Conservation (phyloP, 139 green algal species). For the Penium margaritaceum region DNA sequence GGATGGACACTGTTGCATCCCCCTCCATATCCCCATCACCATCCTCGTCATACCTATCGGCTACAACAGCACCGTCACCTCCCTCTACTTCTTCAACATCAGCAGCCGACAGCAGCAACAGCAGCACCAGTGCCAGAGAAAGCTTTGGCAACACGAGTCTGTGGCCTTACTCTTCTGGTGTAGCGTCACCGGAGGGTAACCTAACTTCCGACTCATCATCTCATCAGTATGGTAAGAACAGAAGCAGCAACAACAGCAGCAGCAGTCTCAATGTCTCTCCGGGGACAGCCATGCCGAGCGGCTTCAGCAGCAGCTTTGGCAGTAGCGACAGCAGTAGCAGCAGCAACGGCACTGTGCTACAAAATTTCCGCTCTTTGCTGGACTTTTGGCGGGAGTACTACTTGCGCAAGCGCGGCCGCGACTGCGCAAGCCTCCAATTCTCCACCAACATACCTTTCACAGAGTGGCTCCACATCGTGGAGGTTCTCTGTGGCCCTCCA, state of each 20-base stretch:
- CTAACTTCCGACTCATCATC: too few species aligned
- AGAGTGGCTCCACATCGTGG: slow-evolving; percentile 38
- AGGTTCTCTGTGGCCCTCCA: slow-evolving; percentile 18
- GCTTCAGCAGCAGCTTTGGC: too few species aligned
- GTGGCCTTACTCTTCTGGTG: too few species aligned
- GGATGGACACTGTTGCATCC: too few species aligned
- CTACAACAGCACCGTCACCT: background rate
- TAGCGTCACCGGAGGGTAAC: too few species aligned
- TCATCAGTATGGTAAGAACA: too few species aligned
- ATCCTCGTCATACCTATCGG: background rate
- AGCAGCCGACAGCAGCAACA: too few species aligned
- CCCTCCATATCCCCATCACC: slow-evolving; percentile 7
- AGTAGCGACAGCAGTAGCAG: too few species aligned
- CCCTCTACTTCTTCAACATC: too few species aligned
- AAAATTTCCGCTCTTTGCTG: slow-evolving; percentile 45
- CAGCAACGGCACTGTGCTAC: slow-evolving; percentile 35
- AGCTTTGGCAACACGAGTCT: too few species aligned
- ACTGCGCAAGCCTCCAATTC: slow-evolving; percentile 40
- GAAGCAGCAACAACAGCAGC: background rate
- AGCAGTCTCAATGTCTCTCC: too few species aligned
- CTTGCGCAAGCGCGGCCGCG: slow-evolving; percentile 21
- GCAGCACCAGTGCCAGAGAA: background rate
- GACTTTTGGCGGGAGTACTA: slow-evolving; percentile 49
- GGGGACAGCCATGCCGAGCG: too few species aligned
- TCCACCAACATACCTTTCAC: slow-evolving; percentile 45